These are phyloP conservation scores for Papiliotrema laurentii DNA, from an alignment of 1,284 basidiomycete species.

Conservation along the genomic window DNA sequence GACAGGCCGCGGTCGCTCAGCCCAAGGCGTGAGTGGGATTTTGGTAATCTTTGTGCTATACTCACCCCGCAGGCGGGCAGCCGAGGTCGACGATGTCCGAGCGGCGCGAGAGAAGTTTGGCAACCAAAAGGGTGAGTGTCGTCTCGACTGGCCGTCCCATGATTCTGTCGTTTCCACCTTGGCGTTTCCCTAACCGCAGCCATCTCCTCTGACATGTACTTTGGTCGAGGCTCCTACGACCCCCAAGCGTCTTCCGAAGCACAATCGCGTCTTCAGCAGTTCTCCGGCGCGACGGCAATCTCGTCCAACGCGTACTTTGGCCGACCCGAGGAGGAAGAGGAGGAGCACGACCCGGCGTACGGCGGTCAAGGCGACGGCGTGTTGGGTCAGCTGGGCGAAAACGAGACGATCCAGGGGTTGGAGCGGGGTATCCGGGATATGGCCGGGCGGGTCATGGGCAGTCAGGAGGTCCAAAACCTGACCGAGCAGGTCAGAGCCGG, in stretches of 20 bases:
- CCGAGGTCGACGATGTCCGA: conserved; percentile 59
- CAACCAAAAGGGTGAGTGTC: conserved; percentile 63
- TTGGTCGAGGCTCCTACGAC: conserved; percentile 86
- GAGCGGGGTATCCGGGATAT: conserved; percentile 78
- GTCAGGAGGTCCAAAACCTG: conserved; percentile 85
- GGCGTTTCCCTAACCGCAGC: conserved; percentile 44
- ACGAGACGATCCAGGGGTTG: conserved; percentile 58
- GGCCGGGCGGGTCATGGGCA: conserved; percentile 70
- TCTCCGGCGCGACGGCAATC: conserved; percentile 90
- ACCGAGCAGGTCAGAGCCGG: conserved; percentile 76
- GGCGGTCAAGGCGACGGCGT: conserved; percentile 51
- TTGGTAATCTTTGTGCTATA: not conserved
- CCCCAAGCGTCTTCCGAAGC: conserved; percentile 68
- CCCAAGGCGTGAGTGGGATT: conserved; percentile 52
- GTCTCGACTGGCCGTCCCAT: not conserved
- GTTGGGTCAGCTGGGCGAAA: conserved; percentile 60
- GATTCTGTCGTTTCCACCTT: not conserved
- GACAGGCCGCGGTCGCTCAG: conserved; percentile 47
- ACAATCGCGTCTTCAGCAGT: conserved; percentile 72
- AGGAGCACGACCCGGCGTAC: conserved; percentile 41
- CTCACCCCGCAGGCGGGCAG: conserved; percentile 21
- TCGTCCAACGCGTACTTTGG: conserved; percentile 96
- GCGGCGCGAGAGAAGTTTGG: conserved; percentile 89
- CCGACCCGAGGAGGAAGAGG: conserved; percentile 74
- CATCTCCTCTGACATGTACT: conserved; percentile 98